Percentiles rank a stretch among this genome's conserved stretches.
phyloP scores from a whole-genome alignment of 2,329 filamentous ascomycete species.

The Xylaria sp. region DNA sequence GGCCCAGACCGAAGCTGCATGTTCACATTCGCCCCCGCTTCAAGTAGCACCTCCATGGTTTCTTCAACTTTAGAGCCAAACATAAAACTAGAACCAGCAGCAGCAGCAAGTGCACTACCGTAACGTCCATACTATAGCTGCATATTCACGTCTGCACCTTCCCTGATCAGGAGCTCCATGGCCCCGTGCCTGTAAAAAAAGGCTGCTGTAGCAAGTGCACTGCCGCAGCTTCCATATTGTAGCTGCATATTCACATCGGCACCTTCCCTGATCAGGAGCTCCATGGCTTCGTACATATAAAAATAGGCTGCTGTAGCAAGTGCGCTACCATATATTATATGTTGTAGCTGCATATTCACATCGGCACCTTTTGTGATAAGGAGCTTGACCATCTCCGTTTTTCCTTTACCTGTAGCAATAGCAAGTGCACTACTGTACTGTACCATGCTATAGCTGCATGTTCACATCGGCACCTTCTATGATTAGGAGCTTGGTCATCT shows the following conservation, averaged over 20 bases:
- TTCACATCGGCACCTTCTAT: conserved; percentile 4
- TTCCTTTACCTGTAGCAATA: background rate
- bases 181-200: background rate
- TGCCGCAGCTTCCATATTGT: background rate
- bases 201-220: conserved; percentile 2
- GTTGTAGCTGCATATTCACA: background rate
- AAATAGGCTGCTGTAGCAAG: background rate
- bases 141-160: conserved; percentile 7
- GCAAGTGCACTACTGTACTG: background rate
- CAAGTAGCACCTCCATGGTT: background rate
- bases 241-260: background rate
- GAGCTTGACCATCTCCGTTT: background rate
- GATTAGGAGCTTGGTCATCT: background rate
- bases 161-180: background rate
- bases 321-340: background rate
- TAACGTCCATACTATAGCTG: background rate
- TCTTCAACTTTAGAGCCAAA: too few relatives aligned
- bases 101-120: background rate
- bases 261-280: background rate
- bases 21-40: background rate
- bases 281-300: accelerated
- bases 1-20: background rate
- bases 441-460: background rate
- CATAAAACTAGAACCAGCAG: background rate
- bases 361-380: background rate